These are phyloP conservation scores for Ascobolus immersus DNA, from an alignment of 495 filamentous ascomycete species.

Conservation along the genomic window DNA sequence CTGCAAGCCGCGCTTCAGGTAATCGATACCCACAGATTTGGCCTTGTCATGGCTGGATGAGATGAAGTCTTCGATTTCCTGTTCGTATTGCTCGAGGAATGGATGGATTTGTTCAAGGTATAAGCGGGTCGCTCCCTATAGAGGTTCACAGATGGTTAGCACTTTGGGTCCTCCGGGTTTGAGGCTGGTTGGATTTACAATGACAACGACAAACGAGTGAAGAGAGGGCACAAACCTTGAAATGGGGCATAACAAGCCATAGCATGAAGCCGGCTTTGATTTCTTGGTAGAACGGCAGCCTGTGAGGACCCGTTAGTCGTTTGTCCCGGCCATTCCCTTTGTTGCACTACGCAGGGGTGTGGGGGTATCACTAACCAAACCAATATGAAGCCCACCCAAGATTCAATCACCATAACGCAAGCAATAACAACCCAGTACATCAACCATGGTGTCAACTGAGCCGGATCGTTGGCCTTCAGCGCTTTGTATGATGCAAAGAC, in stretches of 20 bases:
- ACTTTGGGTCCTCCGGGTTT: no score
- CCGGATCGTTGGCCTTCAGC: slow-evolving; percentile 71
- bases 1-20: slow-evolving; percentile 57
- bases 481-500: slow-evolving; percentile 97
- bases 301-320: slow-evolving; percentile 12
- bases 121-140: slow-evolving; percentile 38
- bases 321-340: not conserved
- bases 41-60: slow-evolving; percentile 54
- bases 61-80: slow-evolving; percentile 75
- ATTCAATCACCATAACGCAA: slow-evolving; percentile 57
- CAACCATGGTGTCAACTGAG: slow-evolving; percentile 87
- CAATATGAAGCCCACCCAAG: slow-evolving; percentile 63
- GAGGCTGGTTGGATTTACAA: no score
- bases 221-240: slow-evolving; percentile 27
- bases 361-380: slow-evolving; percentile 47
- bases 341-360: not conserved
- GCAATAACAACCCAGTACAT: slow-evolving; percentile 97
- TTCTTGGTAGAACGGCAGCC: slow-evolving; percentile 87
- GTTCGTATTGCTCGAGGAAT: slow-evolving; percentile 66
- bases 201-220: not conserved
- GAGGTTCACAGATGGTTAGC: no score
- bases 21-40: slow-evolving; percentile 50
- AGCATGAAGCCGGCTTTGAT: slow-evolving; percentile 65
- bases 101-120: slow-evolving; percentile 73
- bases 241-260: slow-evolving; percentile 93